A percentile compares a stretch with the other conserved stretches of the same genome.
These are phyloP conservation scores for Geotrichum citri-aurantii DNA, from an alignment of 1,139 yeast genomes.

Conservation along the genomic window DNA sequence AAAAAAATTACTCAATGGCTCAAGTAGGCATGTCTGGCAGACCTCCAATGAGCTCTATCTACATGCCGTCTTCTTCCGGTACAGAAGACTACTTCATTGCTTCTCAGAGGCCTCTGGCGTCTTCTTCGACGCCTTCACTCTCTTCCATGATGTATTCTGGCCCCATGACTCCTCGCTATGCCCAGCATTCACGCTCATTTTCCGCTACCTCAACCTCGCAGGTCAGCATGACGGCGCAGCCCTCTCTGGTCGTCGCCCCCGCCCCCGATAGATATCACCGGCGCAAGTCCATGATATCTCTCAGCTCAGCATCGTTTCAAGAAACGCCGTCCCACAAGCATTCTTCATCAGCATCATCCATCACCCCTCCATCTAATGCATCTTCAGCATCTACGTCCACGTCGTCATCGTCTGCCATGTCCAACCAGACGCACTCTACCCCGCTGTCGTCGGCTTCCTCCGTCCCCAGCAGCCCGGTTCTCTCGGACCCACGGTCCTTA, in stretches of 20 bases:
- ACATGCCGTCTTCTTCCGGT: conserved; percentile 10
- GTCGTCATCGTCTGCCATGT: conserved; percentile 16
- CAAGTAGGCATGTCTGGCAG: conserved; percentile 3
- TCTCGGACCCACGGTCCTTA: conserved; percentile 6
- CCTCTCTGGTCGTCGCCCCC: conserved; percentile 14
- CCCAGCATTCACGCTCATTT: conserved; percentile 14
- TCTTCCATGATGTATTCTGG: conserved; percentile 4
- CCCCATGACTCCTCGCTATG: neutral
- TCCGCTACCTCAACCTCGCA: conserved; percentile 6
- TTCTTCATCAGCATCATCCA: conserved; percentile 17
- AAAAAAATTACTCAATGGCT: conserved; percentile 11
- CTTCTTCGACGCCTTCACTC: conserved; percentile 13
- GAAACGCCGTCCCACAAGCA: conserved; percentile 1
- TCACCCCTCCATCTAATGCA: conserved; percentile 14
- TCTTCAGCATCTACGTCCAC: conserved; percentile 17
- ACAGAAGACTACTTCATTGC: conserved; percentile 14
- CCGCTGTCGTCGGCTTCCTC: conserved; percentile 15
- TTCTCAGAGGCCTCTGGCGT: conserved; percentile 5
- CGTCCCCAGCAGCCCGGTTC: conserved; percentile 11
- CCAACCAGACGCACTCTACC: conserved; percentile 14
- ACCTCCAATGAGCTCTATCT: conserved; percentile 1
- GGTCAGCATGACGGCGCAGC: conserved; percentile 9
- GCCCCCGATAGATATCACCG: conserved; percentile 34
- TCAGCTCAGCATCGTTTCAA: conserved; percentile 14
- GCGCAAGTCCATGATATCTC: conserved; percentile 22